These are phyloP conservation scores for Phytophthora kernoviae DNA, from an alignment of 352 stramenopile genomes.

Conservation along the genomic window DNA sequence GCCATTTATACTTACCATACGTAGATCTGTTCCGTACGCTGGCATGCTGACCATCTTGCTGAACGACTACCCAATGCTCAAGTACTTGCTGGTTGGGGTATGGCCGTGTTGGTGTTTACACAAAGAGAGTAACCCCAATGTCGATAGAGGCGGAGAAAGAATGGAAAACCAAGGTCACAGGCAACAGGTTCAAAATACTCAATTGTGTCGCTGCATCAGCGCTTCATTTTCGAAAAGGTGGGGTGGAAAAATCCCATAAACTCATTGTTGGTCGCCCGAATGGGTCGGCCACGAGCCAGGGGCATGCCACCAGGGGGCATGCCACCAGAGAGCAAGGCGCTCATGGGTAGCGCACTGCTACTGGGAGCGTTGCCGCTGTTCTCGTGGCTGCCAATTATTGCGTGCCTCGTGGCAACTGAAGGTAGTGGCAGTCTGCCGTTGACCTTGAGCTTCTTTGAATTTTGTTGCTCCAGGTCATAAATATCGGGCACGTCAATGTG, in stretches of 20 bases:
- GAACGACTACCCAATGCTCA: constrained; percentile 99
- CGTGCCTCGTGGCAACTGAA: background rate
- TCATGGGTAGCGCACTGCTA: constrained; percentile 44
- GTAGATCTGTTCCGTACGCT: constrained; percentile 95
- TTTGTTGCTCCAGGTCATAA: constrained; percentile 46
- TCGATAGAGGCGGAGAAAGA: background rate
- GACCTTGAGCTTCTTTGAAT: constrained; percentile 19
- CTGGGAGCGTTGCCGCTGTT: constrained; percentile 9
- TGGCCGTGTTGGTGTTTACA: constrained; percentile 83
- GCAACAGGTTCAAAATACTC: constrained; percentile 26
- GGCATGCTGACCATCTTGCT: constrained; percentile 99
- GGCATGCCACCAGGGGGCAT: constrained; percentile 26
- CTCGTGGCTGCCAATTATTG: constrained; percentile 2
- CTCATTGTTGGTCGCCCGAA: constrained; percentile 32
- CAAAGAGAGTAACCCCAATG: constrained; percentile 63
- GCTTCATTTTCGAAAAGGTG: constrained; percentile 33
- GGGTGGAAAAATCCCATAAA: constrained; percentile 23
- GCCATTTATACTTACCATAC: constrained; percentile 11
- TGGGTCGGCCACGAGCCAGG: constrained; percentile 10
- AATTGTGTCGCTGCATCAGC: constrained; percentile 32
- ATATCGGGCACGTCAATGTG: constrained; percentile 86
- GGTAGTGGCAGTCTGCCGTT: constrained; percentile 10
- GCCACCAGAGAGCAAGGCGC: constrained; percentile 31
- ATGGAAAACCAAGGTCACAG: background rate
- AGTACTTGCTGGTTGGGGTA: constrained; percentile 87